These are phyloP conservation scores for Globisporangium cylindrosporum DNA, from an alignment of 352 stramenopile genomes.

Conservation along the genomic window DNA sequence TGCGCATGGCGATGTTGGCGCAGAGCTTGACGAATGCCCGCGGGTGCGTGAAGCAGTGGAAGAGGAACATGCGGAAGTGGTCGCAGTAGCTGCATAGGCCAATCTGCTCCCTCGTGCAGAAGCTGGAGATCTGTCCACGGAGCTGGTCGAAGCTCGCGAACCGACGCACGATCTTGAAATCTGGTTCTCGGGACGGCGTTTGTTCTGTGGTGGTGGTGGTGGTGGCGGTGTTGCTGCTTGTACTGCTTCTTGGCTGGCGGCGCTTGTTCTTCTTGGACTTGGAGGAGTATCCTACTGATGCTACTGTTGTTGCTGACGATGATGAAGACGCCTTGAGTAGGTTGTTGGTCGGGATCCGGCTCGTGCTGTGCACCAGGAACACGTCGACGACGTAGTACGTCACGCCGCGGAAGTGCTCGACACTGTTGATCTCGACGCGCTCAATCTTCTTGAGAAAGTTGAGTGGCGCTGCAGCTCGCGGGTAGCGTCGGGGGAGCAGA, in stretches of 20 bases:
- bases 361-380: conserved; percentile 40
- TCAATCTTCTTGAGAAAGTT: conserved; percentile 42
- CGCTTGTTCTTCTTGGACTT: background rate
- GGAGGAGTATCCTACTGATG: background rate
- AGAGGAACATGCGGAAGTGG: conserved; percentile 30
- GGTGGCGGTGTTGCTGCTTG: too few species aligned
- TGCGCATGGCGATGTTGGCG: background rate
- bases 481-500: conserved; percentile 34
- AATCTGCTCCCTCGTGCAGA: conserved; percentile 24
- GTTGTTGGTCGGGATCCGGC: conserved; percentile 26
- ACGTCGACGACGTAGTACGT: conserved; percentile 52
- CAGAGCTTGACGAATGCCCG: conserved; percentile 7
- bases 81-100: conserved; percentile 27
- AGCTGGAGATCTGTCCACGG: conserved; percentile 20
- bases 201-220: background rate
- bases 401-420: conserved; percentile 33
- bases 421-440: conserved; percentile 37
- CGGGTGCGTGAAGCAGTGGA: conserved; percentile 23
- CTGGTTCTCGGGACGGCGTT: conserved; percentile 8
- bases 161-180: conserved; percentile 28
- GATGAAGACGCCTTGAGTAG: conserved; percentile 1
- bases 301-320: conserved; percentile 11
- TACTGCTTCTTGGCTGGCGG: background rate
- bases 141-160: conserved; percentile 32
- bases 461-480: conserved; percentile 35